Conservation (phyloP, 768 basidiomycete species). For the Harrya chromipes region DNA sequence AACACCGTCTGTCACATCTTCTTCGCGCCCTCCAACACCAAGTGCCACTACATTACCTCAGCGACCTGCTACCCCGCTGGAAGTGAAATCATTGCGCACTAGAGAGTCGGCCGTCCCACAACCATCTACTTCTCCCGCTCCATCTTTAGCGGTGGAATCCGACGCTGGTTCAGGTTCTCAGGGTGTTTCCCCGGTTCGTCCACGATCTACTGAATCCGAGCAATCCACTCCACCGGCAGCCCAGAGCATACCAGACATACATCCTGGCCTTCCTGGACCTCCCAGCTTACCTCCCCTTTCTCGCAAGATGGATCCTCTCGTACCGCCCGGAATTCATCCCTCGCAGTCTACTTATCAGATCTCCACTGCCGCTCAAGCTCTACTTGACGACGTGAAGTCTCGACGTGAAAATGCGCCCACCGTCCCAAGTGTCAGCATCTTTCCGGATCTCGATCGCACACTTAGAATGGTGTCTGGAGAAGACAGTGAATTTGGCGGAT, state of each 20-base stretch:
- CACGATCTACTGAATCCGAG: conserved; percentile 39
- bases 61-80: conserved; percentile 45
- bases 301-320: conserved; percentile 52
- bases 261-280: conserved; percentile 63
- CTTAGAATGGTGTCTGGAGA: conserved; percentile 66
- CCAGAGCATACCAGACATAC: conserved; percentile 50
- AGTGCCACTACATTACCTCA: conserved; percentile 35
- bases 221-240: conserved; percentile 39
- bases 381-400: conserved; percentile 80
- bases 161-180: conserved; percentile 45
- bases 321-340: conserved; percentile 38
- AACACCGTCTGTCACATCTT: conserved; percentile 45
- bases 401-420: conserved; percentile 58
- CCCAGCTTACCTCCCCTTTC: conserved; percentile 43
- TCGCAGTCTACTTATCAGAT: conserved; percentile 71
- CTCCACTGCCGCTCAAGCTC: conserved; percentile 78
- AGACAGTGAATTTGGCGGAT: conserved; percentile 61
- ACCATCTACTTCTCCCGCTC: conserved; percentile 40
- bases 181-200: conserved; percentile 40
- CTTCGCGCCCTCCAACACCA: conserved; percentile 61
- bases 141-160: conserved; percentile 49
- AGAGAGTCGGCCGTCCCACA: conserved; percentile 43
- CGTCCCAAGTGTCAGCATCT: conserved; percentile 52
- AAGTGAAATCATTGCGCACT: conserved; percentile 36
- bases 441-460: conserved; percentile 88